These are phyloP conservation scores for Brassica rapa DNA, from an alignment of 345 rosid species.

Conservation along the genomic window DNA sequence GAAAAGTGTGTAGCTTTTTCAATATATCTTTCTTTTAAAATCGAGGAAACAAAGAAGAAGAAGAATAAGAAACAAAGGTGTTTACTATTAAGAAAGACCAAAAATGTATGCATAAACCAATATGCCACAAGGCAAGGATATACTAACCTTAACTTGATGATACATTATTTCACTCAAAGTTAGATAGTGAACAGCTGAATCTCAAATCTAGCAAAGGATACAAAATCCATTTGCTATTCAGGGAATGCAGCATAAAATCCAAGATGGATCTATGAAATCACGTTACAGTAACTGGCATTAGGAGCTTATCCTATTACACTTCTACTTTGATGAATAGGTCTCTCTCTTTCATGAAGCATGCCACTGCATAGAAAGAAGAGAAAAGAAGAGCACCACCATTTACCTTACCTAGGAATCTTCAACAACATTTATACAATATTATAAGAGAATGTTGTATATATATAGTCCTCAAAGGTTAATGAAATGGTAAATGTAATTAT, in stretches of 20 bases:
- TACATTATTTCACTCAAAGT: background rate
- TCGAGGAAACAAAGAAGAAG: conserved; percentile 6
- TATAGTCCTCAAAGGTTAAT: background rate
- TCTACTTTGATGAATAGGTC: conserved; percentile 18
- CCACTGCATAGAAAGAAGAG: conserved; percentile 33
- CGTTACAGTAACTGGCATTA: conserved; percentile 1
- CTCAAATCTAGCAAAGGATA: conserved; percentile 7
- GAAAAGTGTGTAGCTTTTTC: conserved; percentile 32
- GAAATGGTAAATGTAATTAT: background rate
- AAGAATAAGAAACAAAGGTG: conserved; percentile 13
- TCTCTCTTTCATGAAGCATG: conserved; percentile 34
- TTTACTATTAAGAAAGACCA: background rate
- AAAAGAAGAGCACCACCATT: conserved; percentile 33
- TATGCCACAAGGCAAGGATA: conserved; percentile 16
- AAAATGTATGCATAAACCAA: conserved; percentile 2
- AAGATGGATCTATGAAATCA: conserved; percentile 2
- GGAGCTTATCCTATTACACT: conserved; percentile 14
- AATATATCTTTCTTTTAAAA: conserved; percentile 21
- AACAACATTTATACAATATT: conserved; percentile 23
- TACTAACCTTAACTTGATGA: conserved; percentile 1
- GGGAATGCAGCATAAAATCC: conserved; percentile 4
- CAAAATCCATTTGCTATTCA: background rate
- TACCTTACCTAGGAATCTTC: conserved; percentile 31
- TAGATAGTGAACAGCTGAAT: conserved; percentile 8
- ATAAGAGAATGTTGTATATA: conserved; percentile 10